Percentiles rank a stretch among this genome's conserved stretches.
phyloP scores from a whole-genome alignment of 192 early-diverging fungal species.

The Paraglomus occultum region DNA sequence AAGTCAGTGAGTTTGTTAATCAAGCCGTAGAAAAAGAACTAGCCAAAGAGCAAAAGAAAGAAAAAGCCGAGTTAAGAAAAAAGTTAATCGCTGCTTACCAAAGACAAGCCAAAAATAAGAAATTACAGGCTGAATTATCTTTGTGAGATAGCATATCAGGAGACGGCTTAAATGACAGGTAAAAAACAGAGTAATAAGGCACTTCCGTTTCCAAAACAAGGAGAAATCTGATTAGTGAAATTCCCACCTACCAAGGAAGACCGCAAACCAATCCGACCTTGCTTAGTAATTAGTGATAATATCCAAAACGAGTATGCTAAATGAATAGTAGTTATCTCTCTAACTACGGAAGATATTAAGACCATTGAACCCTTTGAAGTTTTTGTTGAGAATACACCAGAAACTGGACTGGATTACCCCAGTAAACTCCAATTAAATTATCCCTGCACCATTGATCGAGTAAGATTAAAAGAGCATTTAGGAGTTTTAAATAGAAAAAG shows the following conservation, averaged over 20 bases:
- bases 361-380: conserved; percentile 22
- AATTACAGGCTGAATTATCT: neutral
- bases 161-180: neutral
- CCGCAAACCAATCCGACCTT: neutral
- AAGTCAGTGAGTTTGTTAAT: too few relatives aligned
- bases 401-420: conserved; percentile 11
- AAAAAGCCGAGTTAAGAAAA: conserved; percentile 8
- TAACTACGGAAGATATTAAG: neutral
- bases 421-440: neutral
- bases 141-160: too few relatives aligned
- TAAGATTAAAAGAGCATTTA: neutral
- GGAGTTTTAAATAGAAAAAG: neutral
- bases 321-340: neutral
- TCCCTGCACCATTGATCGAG: neutral
- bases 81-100: neutral
- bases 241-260: neutral
- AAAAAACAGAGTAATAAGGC: neutral
- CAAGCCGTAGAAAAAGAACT: too few relatives aligned
- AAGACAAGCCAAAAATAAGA: neutral
- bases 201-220: conserved; percentile 6
- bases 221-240: conserved; percentile 20
- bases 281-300: conserved; percentile 9
- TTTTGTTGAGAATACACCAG: conserved; percentile 11
- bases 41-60: neutral
- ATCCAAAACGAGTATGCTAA: conserved; percentile 11